phyloP scores from a whole-genome alignment of 257 asterid genomes.

The Scutellaria barbata region DNA sequence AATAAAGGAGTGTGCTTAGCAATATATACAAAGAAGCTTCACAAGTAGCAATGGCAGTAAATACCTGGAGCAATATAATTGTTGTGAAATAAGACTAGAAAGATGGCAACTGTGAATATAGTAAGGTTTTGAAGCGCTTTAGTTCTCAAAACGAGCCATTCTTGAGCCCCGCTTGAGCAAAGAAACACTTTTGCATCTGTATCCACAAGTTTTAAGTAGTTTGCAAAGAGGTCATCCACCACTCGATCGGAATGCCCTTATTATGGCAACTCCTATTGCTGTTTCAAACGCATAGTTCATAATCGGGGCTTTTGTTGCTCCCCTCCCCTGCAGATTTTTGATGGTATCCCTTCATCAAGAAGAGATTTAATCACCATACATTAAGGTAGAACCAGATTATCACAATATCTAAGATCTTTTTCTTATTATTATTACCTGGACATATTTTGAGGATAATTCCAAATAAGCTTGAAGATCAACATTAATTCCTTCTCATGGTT shows the following conservation, averaged over 20 bases:
- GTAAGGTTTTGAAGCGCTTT: slow-evolving; percentile 76
- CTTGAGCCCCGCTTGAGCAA: slow-evolving; percentile 62
- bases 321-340: slow-evolving; percentile 80
- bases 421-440: slow-evolving; percentile 49
- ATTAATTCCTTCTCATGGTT: too few species aligned
- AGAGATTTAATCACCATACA: not conserved
- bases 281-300: slow-evolving; percentile 83
- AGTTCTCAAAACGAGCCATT: slow-evolving; percentile 76
- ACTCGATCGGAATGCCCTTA: slow-evolving; percentile 67
- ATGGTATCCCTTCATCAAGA: slow-evolving; percentile 59
- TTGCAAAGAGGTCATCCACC: slow-evolving; percentile 56
- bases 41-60: not conserved
- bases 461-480: too few species aligned
- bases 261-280: slow-evolving; percentile 69
- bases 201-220: slow-evolving; percentile 64
- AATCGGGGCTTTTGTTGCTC: slow-evolving; percentile 82
- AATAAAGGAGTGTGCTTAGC: not conserved
- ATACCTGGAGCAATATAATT: slow-evolving; percentile 65
- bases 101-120: slow-evolving; percentile 57
- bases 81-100: slow-evolving; percentile 55
- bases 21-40: not conserved
- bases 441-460: slow-evolving; percentile 65
- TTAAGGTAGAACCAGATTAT: not conserved
- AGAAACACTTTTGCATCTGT: slow-evolving; percentile 73
- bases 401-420: not conserved